These are phyloP conservation scores for Venturia carpophila DNA, from an alignment of 2,329 filamentous ascomycete species.

Conservation along the genomic window DNA sequence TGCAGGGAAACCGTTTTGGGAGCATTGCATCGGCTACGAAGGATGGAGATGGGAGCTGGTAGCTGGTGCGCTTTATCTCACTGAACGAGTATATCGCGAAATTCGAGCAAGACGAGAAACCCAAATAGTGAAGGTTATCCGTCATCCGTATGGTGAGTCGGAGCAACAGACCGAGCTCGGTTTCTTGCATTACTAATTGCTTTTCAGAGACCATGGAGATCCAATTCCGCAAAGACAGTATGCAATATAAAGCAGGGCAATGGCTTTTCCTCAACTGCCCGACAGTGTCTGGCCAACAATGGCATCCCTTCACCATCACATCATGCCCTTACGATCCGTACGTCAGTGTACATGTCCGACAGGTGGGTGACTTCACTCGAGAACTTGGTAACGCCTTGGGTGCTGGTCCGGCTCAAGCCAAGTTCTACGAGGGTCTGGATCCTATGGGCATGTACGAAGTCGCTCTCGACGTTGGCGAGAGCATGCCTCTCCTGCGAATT, in stretches of 20 bases:
- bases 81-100: conserved; percentile 86
- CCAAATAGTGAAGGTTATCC: conserved; percentile 85
- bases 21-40: conserved; percentile 87
- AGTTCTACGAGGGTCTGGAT: conserved; percentile 84
- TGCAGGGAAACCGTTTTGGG: conserved; percentile 73
- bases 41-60: conserved; percentile 96
- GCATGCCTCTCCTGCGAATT: conserved; percentile 82
- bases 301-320: conserved; percentile 99
- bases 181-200: conserved; percentile 26
- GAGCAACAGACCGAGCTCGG: no score
- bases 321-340: conserved; percentile 96
- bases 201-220: conserved; percentile 81
- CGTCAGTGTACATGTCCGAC: conserved; percentile 86
- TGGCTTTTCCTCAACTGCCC: conserved; percentile 97
- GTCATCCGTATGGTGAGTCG: conserved; percentile 66
- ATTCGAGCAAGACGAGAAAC: conserved; percentile 75
- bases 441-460: conserved; percentile 98
- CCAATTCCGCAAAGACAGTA: conserved; percentile 90
- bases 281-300: conserved; percentile 79
- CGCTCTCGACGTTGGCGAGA: conserved; percentile 82
- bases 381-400: conserved; percentile 94
- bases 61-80: conserved; percentile 75
- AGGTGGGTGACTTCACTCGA: conserved; percentile 92
- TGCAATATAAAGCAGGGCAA: conserved; percentile 97
- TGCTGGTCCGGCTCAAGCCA: conserved; percentile 76